Base-by-base conservation (phyloP, 2,329 filamentous ascomycete genomes). In the Botrytis aclada region DNA sequence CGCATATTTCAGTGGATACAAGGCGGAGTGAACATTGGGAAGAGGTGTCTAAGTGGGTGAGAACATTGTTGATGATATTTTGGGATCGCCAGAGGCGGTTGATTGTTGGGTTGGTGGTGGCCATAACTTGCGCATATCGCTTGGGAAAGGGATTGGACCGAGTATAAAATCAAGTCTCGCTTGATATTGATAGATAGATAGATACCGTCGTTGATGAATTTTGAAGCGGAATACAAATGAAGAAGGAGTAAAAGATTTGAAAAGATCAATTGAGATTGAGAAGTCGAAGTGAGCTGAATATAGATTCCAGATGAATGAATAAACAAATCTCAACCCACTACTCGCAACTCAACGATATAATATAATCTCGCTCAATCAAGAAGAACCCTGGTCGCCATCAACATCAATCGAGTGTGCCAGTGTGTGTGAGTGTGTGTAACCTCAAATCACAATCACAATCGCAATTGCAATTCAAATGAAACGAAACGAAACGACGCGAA, bases 1-100 rank as follows among this genome's bases (percentile, higher is more conserved):
- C 89, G 81, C 89, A 90, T 83, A 90, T 92, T 77, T 92, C 90
- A 78, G 91, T 89, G 78, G 88, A 92, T 78, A 90, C 86, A 71
- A 91, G 86, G 74, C 92, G 89, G 70, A 94, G 79, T 75, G 86
- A 84, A 83, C 87, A 87, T 75, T 89, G 77, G 16, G 76, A 74
- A n/a, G 69, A 71, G 45, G 72, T 78, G 67, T 81, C 79, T 71
- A 81, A 37, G 63, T 79, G 73, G 71, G 76, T 73, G 74, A 81
- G 75, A 66, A 81, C 73, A 43, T 51, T 74, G 71, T 74, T 74
- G 61, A 77, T 77, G 58, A 81, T 76, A 14, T 66, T 66, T n/a
- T 78, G 76, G 76, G 80, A 75, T 77, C 77, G 76, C 80, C 80
- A 81, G 41, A 81, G 74, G 75, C 76, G 75, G 74, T 80, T 79